Evolutionary conservation across 2,329 filamentous ascomycete genomes (phyloP).

Genomic region (Rhinocladiella mackenziei): DNA sequence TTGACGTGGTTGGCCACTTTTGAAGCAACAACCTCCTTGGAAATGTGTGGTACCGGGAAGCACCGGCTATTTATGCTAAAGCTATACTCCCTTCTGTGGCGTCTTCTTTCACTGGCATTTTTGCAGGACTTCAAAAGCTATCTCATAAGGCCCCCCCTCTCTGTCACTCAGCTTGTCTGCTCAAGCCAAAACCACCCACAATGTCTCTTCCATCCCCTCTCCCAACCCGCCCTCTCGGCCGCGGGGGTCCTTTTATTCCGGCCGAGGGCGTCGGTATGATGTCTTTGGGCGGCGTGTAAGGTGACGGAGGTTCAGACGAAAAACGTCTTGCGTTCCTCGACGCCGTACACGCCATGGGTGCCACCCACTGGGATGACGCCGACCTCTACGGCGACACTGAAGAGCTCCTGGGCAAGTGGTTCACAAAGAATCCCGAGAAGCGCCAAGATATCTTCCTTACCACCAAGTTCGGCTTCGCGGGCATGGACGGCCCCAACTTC

Average conservation of each 20-base stretch:
- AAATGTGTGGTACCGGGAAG: too few relatives aligned
- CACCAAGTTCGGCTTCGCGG: slow-evolving; percentile 17
- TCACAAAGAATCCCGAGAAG: slow-evolving; percentile 19
- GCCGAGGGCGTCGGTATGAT: slow-evolving; percentile 30
- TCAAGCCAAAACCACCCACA: too few relatives aligned
- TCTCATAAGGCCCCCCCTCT: too few relatives aligned
- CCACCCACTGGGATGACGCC: slow-evolving; percentile 31
- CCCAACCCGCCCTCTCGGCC: slow-evolving; percentile 30
- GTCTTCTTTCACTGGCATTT: too few relatives aligned
- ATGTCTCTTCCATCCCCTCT: too few relatives aligned
- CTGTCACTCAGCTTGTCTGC: too few relatives aligned
- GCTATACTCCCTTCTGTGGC: too few relatives aligned
- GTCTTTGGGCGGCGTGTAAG: slow-evolving; percentile 40
- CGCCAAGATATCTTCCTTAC: slow-evolving; percentile 23
- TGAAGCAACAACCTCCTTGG: too few relatives aligned
- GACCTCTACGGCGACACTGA: slow-evolving; percentile 35
- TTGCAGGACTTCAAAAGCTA: too few relatives aligned
- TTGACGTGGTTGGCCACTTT: too few relatives aligned
- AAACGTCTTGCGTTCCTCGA: slow-evolving; percentile 43
- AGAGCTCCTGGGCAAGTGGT: slow-evolving; percentile 32
- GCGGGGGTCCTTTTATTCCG: slow-evolving; percentile 31
- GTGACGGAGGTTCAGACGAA: slow-evolving; percentile 41
- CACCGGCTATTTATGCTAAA: too few relatives aligned
- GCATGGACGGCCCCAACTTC: slow-evolving; percentile 1
- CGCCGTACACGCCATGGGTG: slow-evolving; percentile 27